Evolutionary conservation across 2,329 filamentous ascomycete species (phyloP).

Genomic region (Fusarium sp.): DNA sequence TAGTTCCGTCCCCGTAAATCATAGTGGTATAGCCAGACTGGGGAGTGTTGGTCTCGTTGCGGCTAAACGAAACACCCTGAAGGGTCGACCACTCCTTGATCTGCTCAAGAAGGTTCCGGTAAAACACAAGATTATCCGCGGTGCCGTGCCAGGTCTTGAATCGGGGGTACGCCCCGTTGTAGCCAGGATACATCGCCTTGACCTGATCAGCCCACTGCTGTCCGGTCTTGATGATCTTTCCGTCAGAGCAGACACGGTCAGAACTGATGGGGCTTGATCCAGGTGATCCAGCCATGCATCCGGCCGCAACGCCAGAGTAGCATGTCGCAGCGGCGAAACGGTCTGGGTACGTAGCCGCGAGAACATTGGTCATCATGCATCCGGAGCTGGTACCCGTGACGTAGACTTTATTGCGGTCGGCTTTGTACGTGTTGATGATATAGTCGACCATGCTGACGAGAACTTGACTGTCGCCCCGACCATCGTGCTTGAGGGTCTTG

Average conservation of each 20-base stretch:
- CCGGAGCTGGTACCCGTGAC: slow-evolving; percentile 8
- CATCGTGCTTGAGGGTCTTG: slow-evolving; percentile 6
- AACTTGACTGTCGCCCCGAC: slow-evolving; percentile 8
- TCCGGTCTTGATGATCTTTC: background rate
- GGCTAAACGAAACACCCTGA: background rate
- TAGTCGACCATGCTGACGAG: slow-evolving; percentile 10
- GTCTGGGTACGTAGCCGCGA: slow-evolving; percentile 5
- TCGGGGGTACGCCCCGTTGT: background rate
- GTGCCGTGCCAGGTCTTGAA: slow-evolving; percentile 8
- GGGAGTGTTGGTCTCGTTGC: background rate
- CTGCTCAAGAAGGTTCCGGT: slow-evolving; percentile 13
- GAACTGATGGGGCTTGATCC: slow-evolving; percentile 4
- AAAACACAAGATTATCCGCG: background rate
- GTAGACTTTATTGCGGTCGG: background rate
- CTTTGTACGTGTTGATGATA: background rate
- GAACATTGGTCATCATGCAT: slow-evolving; percentile 17
- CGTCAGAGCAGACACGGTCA: background rate
- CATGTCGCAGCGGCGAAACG: slow-evolving; percentile 3
- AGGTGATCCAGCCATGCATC: slow-evolving; percentile 5
- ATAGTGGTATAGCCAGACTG: background rate
- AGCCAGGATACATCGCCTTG: background rate
- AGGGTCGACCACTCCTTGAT: slow-evolving; percentile 7
- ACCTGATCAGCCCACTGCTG: slow-evolving; percentile 9
- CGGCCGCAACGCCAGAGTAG: slow-evolving; percentile 7
- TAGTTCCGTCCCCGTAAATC: slow-evolving; percentile 3